Evolutionary conservation across 495 filamentous ascomycete species (phyloP), one percentile per base, ranked within the genome.

Genomic region (Lasiosphaeria miniovina): DNA sequence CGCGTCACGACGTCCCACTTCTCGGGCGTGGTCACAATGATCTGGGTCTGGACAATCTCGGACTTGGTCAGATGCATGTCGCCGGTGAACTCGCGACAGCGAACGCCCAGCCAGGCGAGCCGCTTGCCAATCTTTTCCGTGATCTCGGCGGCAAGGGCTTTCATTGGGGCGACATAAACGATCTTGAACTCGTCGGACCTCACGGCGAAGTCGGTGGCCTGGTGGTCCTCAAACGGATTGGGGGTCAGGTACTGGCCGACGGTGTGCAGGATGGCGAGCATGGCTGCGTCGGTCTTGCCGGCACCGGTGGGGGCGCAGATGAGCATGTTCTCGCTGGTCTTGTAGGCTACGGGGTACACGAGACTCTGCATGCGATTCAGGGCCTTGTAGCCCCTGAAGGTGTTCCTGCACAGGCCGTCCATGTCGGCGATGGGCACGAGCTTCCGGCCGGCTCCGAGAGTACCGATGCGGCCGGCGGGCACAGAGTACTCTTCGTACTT

Each of bases 1-100:
- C 94, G 82, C 9, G 94, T 99, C 36, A 98, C 89, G 11, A 98
- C 93, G 75, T 99, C 94, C 94, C 94, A 99, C 78, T 99, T 99
- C 72, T 99, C 94, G 52, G 94, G 94, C 9, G 94, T 99, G 0
- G 94, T 99, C 14, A 99, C 95, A 61, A 99, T 96, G 58, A 99
- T 93, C 72, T 99, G 95, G 3, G 94, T 99, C 64, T 90, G 85
- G 36, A 93, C 80, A 59, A 99, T 96, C 74, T 99, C 95, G 3
- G 90, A 84, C 75, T 99, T 99, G 40, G 93, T 96, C 61, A 99
- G 80, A 64, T 99, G 95, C 93, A 97, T 98, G 75, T 99, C 94
- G 64, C 93, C 94, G 46, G 94, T 99, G 63, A 93, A 82, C 75
- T 99, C 94, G 40, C 93, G 87, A 56, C 88, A 92, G 62, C 89